phyloP scores from a whole-genome alignment of 176 grass and related monocot species.

The Hsuehochloa calcarea region DNA sequence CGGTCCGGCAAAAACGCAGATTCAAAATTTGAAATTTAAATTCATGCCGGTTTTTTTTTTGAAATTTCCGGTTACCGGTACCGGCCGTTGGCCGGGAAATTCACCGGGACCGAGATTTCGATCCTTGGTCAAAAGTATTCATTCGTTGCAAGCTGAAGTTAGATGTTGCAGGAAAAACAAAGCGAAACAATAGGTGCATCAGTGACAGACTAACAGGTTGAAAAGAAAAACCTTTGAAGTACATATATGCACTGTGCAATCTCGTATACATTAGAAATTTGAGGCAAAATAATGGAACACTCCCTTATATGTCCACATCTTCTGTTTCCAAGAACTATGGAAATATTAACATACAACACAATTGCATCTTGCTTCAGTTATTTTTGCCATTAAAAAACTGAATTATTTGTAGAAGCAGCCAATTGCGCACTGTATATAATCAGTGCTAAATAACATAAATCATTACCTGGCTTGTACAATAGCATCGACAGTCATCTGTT shows the following conservation, averaged over 20 bases:
- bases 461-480: conserved; percentile 91
- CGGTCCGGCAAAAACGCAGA: too few relatives aligned
- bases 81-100: too few relatives aligned
- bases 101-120: too few relatives aligned
- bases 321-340: not conserved
- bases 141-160: not conserved
- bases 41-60: too few relatives aligned
- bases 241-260: not conserved
- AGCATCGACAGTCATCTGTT: conserved; percentile 86
- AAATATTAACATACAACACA: conserved; percentile 25
- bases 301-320: not conserved
- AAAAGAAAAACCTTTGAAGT: not conserved
- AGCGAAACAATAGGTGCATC: not conserved
- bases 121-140: not conserved
- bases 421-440: not conserved
- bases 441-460: not conserved
- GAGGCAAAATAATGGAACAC: not conserved
- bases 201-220: not conserved
- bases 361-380: conserved; percentile 12
- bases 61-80: too few relatives aligned
- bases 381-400: not conserved
- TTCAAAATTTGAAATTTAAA: too few relatives aligned
- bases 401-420: not conserved
- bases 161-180: not conserved
- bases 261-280: not conserved